Percentiles rank a stretch among this genome's conserved stretches.
Conservation (phyloP, 805 yeast species). For the Candida takata region DNA sequence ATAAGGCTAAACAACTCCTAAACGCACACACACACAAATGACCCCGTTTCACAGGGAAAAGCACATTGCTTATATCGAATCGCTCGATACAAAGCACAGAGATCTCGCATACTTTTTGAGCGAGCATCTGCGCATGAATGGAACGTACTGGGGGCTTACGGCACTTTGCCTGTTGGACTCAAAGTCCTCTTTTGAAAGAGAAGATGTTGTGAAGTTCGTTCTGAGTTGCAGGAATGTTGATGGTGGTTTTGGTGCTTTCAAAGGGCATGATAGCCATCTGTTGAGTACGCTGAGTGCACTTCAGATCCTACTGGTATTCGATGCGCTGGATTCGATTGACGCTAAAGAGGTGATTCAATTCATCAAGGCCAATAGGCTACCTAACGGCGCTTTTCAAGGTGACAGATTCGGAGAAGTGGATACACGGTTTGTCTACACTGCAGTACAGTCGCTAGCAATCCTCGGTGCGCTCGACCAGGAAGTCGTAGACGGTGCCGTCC, state of each 20-base stretch:
- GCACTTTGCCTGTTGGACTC: slow-evolving; percentile 59
- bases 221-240: slow-evolving; percentile 51
- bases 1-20: too few relatives aligned
- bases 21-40: not conserved
- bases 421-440: slow-evolving; percentile 83
- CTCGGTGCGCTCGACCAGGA: slow-evolving; percentile 54
- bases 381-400: slow-evolving; percentile 76
- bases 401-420: slow-evolving; percentile 91
- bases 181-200: slow-evolving; percentile 47
- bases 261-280: slow-evolving; percentile 83
- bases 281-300: slow-evolving; percentile 80
- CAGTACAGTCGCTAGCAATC: slow-evolving; percentile 65
- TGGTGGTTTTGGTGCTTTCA: slow-evolving; percentile 90
- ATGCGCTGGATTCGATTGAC: slow-evolving; percentile 41
- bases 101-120: slow-evolving; percentile 79
- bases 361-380: slow-evolving; percentile 29
- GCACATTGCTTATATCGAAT: slow-evolving; percentile 51
- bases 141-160: slow-evolving; percentile 91
- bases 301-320: slow-evolving; percentile 68
- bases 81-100: slow-evolving; percentile 47
- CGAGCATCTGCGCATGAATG: slow-evolving; percentile 86
- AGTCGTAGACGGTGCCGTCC: slow-evolving; percentile 54
- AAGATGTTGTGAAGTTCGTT: slow-evolving; percentile 64
- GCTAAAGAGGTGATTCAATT: slow-evolving; percentile 26
- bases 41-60: slow-evolving; percentile 30